phyloP scores from a whole-genome alignment of 352 stramenopile species.

The Pythium dissotocum region DNA sequence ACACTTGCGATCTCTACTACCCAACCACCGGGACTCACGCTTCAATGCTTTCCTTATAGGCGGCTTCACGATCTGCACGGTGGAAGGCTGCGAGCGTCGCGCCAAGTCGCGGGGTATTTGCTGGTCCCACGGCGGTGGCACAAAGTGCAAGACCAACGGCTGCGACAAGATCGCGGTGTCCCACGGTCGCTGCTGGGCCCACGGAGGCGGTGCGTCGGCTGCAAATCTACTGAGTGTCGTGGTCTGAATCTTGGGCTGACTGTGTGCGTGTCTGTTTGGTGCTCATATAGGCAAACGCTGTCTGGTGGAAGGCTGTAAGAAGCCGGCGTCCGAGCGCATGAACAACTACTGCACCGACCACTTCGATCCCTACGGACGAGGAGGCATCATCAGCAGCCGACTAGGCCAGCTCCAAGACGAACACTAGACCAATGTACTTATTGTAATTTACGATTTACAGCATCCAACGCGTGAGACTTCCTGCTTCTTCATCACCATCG shows the following conservation, averaged over 20 bases:
- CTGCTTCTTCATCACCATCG: too few species aligned
- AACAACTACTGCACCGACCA: conserved; percentile 56
- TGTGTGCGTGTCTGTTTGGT: not conserved
- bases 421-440: not conserved
- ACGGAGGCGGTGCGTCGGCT: conserved; percentile 12
- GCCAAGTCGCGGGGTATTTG: conserved; percentile 32
- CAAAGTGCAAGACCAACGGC: conserved; percentile 23
- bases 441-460: too few species aligned
- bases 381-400: not conserved
- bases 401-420: not conserved
- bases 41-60: too few species aligned
- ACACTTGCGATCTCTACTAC: too few species aligned
- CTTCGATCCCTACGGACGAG: conserved; percentile 17
- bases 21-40: too few species aligned
- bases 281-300: conserved; percentile 16
- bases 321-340: conserved; percentile 57
- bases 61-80: conserved; percentile 39
- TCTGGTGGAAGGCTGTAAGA: conserved; percentile 26
- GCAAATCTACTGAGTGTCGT: not conserved
- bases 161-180: conserved; percentile 29
- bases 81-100: conserved; percentile 29
- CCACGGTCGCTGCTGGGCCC: conserved; percentile 21
- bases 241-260: not conserved
- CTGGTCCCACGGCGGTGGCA: conserved; percentile 32
- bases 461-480: too few species aligned